Percentiles rank a stretch among this genome's conserved stretches.
These are phyloP conservation scores for Verticillium alfalfae DNA, from an alignment of 2,329 filamentous ascomycete genomes.

Conservation along the genomic window DNA sequence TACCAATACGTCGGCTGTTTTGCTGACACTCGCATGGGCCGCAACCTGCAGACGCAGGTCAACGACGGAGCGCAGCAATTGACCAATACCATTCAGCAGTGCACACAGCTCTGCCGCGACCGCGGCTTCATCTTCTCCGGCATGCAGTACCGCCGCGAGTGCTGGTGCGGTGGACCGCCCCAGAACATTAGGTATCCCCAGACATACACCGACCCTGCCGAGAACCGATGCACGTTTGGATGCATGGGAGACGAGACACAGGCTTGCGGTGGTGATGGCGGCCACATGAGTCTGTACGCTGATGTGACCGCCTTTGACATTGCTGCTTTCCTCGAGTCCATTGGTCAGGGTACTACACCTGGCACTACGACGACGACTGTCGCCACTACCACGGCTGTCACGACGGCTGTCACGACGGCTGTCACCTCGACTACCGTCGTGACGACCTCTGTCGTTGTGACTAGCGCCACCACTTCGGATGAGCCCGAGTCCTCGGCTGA, in stretches of 20 bases:
- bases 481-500: background rate
- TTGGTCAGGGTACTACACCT: slow-evolving; percentile 1
- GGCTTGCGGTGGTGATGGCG: slow-evolving; percentile 23
- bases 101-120: slow-evolving; percentile 20
- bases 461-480: background rate
- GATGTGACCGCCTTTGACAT: slow-evolving; percentile 18
- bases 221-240: slow-evolving; percentile 3
- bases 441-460: background rate
- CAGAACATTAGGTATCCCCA: slow-evolving; percentile 14
- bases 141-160: slow-evolving; percentile 24
- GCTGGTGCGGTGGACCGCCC: slow-evolving; percentile 19
- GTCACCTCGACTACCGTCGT: background rate
- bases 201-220: slow-evolving; percentile 16
- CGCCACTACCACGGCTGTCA: background rate
- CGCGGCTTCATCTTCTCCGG: slow-evolving; percentile 25
- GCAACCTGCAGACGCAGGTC: slow-evolving; percentile 22
- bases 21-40: slow-evolving; percentile 23
- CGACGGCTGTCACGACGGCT: background rate
- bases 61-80: slow-evolving; percentile 14
- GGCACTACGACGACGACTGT: slow-evolving; percentile 17
- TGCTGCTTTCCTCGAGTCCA: slow-evolving; percentile 10
- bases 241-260: slow-evolving; percentile 19
- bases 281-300: slow-evolving; percentile 22
- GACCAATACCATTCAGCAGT: slow-evolving; percentile 27
- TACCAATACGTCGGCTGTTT: slow-evolving; percentile 33